These are phyloP conservation scores for Aspergillus vadensis DNA, from an alignment of 2,329 filamentous ascomycete species.

Conservation along the genomic window DNA sequence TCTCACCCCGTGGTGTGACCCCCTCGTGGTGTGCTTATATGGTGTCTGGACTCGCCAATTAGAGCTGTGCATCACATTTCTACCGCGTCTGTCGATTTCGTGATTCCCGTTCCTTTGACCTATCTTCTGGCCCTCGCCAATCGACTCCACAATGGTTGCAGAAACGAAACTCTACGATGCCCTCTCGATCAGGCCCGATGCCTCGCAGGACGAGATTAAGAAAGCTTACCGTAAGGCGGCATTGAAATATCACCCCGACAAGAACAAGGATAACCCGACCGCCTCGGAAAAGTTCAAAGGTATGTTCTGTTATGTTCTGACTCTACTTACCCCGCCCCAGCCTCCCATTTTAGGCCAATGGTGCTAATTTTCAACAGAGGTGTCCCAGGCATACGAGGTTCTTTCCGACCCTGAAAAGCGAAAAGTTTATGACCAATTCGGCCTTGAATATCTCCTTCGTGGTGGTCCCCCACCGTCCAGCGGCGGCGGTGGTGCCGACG, in stretches of 20 bases:
- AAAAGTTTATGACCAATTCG: conserved; percentile 91
- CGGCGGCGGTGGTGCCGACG: conserved; percentile 57
- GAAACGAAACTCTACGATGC: conserved; percentile 95
- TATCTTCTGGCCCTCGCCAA: neutral
- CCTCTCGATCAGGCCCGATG: conserved; percentile 74
- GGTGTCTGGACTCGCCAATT: conserved; percentile 15
- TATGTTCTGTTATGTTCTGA: conserved; percentile 48
- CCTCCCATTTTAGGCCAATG: neutral
- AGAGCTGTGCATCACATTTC: conserved; percentile 2
- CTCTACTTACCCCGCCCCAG: neutral
- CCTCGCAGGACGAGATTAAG: conserved; percentile 92
- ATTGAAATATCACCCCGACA: conserved; percentile 93
- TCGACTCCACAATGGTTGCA: conserved; percentile 70
- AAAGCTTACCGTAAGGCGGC: conserved; percentile 84
- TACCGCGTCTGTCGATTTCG: neutral
- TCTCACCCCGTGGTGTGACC: conserved; percentile 4
- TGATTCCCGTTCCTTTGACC: neutral
- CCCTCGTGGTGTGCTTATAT: conserved; percentile 15
- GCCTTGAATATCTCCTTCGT: conserved; percentile 86
- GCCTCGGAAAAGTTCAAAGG: conserved; percentile 93
- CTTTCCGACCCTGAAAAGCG: conserved; percentile 96
- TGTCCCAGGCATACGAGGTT: conserved; percentile 96
- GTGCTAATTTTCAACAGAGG: conserved; percentile 57
- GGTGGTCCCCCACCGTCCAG: conserved; percentile 70
- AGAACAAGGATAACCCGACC: conserved; percentile 88